Conservation (phyloP, 1,284 basidiomycete genomes). For the Athelia psychrophila region DNA sequence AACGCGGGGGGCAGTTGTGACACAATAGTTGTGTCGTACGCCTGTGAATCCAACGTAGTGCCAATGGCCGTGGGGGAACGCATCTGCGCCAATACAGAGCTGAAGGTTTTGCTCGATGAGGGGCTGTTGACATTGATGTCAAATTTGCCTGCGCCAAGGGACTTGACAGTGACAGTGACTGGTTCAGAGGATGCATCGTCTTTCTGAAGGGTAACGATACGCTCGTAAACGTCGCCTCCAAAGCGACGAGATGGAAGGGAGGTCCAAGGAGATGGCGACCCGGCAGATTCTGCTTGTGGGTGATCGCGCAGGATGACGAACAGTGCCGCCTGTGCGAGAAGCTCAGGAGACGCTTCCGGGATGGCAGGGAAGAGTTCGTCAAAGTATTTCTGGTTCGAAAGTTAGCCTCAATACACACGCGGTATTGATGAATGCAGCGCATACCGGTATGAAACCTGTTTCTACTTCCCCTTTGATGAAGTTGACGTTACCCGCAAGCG, state of each 20-base stretch:
- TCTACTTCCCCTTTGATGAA: slow-evolving; percentile 87
- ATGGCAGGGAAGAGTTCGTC: slow-evolving; percentile 72
- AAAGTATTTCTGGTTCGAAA: slow-evolving; percentile 64
- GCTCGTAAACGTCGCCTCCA: slow-evolving; percentile 67
- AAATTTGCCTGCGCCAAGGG: slow-evolving; percentile 41
- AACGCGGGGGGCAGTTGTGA: slow-evolving; percentile 56
- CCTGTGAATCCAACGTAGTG: slow-evolving; percentile 46
- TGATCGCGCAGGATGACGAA: slow-evolving; percentile 71
- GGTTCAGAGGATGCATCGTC: slow-evolving; percentile 42
- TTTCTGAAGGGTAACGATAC: slow-evolving; percentile 52
- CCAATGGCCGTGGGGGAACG: slow-evolving; percentile 46
- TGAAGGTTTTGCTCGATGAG: slow-evolving; percentile 38
- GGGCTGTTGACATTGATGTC: slow-evolving; percentile 49
- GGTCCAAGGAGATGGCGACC: slow-evolving; percentile 58
- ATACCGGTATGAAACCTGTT: slow-evolving; percentile 87
- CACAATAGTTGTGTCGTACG: slow-evolving; percentile 62
- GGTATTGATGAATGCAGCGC: slow-evolving; percentile 12
- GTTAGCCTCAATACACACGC: no score
- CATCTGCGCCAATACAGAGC: slow-evolving; percentile 53
- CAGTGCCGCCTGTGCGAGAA: slow-evolving; percentile 78
- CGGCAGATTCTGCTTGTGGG: slow-evolving; percentile 20
- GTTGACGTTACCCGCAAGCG: slow-evolving; percentile 71
- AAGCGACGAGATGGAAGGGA: slow-evolving; percentile 71
- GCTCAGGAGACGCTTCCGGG: slow-evolving; percentile 51
- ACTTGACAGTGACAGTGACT: slow-evolving; percentile 45